Evolutionary conservation across 495 filamentous ascomycete species (phyloP).

Genomic region (Podospora appendiculata): DNA sequence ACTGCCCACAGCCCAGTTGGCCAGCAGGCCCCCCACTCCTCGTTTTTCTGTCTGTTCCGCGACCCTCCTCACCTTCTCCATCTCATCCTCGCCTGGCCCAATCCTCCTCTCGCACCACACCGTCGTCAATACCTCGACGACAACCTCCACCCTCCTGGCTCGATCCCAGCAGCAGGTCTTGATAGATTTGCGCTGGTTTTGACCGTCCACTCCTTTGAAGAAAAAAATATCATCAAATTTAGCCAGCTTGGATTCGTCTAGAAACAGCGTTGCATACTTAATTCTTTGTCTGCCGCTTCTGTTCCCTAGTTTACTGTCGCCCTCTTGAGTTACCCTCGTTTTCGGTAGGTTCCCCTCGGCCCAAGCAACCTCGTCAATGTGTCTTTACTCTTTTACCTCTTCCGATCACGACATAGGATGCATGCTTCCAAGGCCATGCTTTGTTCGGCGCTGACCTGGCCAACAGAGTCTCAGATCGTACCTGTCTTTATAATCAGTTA

Average conservation of each 20-base stretch:
- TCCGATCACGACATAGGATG: background rate
- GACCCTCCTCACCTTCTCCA: conserved; percentile 11
- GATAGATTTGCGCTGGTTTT: conserved; percentile 41
- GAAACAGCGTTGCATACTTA: conserved; percentile 14
- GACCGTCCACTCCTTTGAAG: conserved; percentile 47
- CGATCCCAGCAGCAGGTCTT: conserved; percentile 41
- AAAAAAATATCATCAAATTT: background rate
- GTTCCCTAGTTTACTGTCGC: conserved; percentile 12
- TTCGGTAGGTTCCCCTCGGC: conserved; percentile 11
- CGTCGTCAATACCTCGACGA: conserved; percentile 17
- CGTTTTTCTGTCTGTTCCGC: conserved; percentile 11
- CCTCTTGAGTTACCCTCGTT: conserved; percentile 2
- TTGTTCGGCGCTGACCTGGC: conserved; percentile 10
- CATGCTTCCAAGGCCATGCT: background rate
- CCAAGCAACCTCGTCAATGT: background rate
- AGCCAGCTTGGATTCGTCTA: conserved; percentile 18
- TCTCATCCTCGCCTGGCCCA: conserved; percentile 8
- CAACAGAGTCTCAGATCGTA: conserved; percentile 8
- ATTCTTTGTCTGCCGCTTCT: conserved; percentile 13
- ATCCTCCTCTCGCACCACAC: conserved; percentile 11
- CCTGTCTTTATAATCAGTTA: conserved; percentile 18
- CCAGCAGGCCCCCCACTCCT: conserved; percentile 1
- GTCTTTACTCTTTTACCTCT: background rate
- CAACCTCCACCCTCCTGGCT: conserved; percentile 28
- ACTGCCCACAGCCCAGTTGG: background rate